Base-by-base conservation (phyloP, 1,284 basidiomycete species). In the Exsudoporus floridanus region DNA sequence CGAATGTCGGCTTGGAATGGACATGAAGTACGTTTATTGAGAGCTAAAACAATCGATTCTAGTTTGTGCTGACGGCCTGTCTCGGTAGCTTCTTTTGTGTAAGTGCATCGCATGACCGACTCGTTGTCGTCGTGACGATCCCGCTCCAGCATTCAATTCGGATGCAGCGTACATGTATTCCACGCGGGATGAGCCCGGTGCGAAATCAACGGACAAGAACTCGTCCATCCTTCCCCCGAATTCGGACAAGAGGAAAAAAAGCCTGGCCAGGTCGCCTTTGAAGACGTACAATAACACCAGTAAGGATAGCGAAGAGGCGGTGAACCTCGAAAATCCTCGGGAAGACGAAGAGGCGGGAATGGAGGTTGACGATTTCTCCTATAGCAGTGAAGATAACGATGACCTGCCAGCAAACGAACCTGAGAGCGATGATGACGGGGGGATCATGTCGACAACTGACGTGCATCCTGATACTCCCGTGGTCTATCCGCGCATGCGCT, bases 151-250 rank as follows among this genome's bases (percentile, higher is more conserved):
- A 19, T 94, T 89, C 61, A 88, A 84, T 55, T 78, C 78, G 10
- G 91, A 94, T 70, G 88, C 80, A 2, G 83, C 91, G 9, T 88
- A 91, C 56, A 67, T 92, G n/a, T 95, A 86, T 65, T 92, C 90
- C 1, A 88, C 88, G 9, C 77, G 77, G 50, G 92, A 94, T 62
- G 79, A 83, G n/a, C 76, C 83, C 4, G 63, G 56, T 31, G 46
- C 25, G 35, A 36, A 41, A 8, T 18, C 39, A 18, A 48, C 40
- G 23, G 39, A 51, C 40, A 49, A 2, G 21, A 45, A 41, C 5
- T 49, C 55, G 34, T 58, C 46, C 16, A 44, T 71, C 28, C 42
- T 71, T 4, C 46, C 58, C 5, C 53, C 67, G 14, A 71, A 72
- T 50, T 47, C 44, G 8, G 49, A 41, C 34, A 33, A 12, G 34